A percentile compares a stretch with the other conserved stretches of the same genome.
Conservation (phyloP, 2,329 filamentous ascomycete genomes). For the Colletotrichum sp. region DNA sequence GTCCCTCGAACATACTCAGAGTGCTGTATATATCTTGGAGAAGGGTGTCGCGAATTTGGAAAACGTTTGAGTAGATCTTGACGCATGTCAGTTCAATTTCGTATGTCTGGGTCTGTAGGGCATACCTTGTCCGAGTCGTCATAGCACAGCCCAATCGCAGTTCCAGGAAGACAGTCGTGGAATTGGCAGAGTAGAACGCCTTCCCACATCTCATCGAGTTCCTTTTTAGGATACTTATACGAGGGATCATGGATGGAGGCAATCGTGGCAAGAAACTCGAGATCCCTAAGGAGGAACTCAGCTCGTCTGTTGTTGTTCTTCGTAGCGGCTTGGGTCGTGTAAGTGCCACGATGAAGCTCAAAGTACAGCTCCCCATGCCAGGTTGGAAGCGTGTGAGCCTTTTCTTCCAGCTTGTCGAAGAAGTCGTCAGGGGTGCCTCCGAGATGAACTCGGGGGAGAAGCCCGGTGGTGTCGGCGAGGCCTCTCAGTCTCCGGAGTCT, state of each 20-base stretch:
- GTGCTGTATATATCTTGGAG: neutral
- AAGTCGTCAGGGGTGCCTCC: constrained; percentile 71
- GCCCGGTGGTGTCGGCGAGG: constrained; percentile 61
- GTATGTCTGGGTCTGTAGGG: too few species aligned
- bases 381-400: constrained; percentile 64
- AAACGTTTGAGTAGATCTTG: neutral
- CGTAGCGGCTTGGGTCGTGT: constrained; percentile 73
- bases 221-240: constrained; percentile 71
- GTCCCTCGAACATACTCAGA: neutral
- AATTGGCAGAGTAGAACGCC: constrained; percentile 70
- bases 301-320: constrained; percentile 70
- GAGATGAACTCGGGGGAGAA: constrained; percentile 67
- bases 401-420: constrained; percentile 66
- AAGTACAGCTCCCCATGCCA: constrained; percentile 77
- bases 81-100: neutral
- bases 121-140: constrained; percentile 65
- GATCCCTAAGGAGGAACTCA: constrained; percentile 68
- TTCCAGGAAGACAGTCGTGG: constrained; percentile 72
- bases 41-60: neutral
- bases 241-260: constrained; percentile 58
- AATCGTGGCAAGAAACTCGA: constrained; percentile 68
- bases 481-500: constrained; percentile 71
- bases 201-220: constrained; percentile 73
- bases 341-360: constrained; percentile 71
- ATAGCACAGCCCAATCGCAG: constrained; percentile 73